Percentiles rank a stretch among this genome's conserved stretches.
Evolutionary conservation across 2,329 filamentous ascomycete genomes (phyloP).

Genomic region (Chrysoporthe cubensis): DNA sequence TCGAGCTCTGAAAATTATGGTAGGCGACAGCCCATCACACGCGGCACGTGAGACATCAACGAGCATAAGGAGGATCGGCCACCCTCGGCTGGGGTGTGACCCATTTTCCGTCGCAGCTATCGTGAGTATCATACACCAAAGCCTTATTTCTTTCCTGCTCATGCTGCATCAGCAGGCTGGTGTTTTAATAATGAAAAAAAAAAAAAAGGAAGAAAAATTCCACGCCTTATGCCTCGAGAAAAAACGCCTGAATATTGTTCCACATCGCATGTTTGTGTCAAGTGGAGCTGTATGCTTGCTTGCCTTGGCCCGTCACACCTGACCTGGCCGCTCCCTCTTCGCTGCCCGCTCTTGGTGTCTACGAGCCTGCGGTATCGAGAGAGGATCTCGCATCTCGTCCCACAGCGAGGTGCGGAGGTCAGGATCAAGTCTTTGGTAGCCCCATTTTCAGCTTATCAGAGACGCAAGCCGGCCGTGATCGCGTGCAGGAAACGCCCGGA

Average conservation of each 20-base stretch:
- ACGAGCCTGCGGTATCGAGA: not conserved
- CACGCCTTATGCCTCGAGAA: constrained; percentile 1
- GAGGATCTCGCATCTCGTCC: not conserved
- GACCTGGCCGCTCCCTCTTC: not conserved
- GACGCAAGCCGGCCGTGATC: constrained; percentile 8
- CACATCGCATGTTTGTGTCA: not conserved
- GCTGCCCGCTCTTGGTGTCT: not conserved
- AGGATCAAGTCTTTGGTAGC: not conserved
- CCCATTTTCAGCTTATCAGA: not conserved
- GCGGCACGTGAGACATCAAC: not conserved
- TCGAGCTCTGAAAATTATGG: not conserved
- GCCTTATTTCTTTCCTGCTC: constrained; percentile 9
- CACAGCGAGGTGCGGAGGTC: not conserved
- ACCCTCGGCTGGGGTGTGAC: too few relatives aligned
- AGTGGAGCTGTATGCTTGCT: not conserved
- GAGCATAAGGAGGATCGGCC: not conserved
- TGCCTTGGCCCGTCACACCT: not conserved
- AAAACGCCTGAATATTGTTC: not conserved
- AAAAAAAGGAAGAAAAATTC: not conserved
- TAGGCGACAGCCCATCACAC: not conserved
- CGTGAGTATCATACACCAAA: constrained; percentile 11
- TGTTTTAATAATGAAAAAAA: not conserved
- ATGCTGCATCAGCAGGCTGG: constrained; percentile 4
- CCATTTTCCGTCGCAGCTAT: constrained; percentile 5
- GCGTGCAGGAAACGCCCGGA: not conserved